These are phyloP conservation scores for Tricharina praecox DNA, from an alignment of 495 filamentous ascomycete species.

Conservation along the genomic window DNA sequence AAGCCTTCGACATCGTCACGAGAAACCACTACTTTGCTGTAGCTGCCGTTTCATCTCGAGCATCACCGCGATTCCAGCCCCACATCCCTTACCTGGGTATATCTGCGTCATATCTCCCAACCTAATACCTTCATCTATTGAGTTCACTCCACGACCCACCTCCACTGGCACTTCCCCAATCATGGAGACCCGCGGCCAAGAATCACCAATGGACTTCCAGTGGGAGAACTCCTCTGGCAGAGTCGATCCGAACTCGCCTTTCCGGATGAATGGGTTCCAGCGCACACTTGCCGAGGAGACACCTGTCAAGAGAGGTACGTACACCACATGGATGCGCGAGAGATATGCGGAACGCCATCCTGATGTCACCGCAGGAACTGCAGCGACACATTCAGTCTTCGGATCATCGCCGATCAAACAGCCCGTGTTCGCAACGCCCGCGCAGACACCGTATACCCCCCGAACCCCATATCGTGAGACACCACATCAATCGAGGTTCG, in stretches of 20 bases:
- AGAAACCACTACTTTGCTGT: no score
- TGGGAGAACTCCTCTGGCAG: constrained; percentile 6
- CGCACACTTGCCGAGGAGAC: background rate
- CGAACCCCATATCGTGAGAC: background rate
- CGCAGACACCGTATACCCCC: background rate
- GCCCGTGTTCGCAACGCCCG: constrained; percentile 7
- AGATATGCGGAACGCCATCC: background rate
- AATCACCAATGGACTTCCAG: constrained; percentile 13
- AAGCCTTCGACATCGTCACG: no score
- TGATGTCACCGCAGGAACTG: background rate
- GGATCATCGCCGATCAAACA: constrained; percentile 5
- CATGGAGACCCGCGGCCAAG: constrained; percentile 6
- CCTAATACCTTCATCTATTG: no score
- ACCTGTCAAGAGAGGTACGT: constrained; percentile 2
- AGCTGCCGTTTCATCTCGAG: no score
- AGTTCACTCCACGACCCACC: no score
- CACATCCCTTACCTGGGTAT: no score
- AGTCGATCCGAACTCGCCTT: constrained; percentile 5
- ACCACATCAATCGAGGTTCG: background rate
- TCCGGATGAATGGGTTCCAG: background rate
- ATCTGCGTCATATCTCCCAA: no score
- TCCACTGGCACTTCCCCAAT: no score
- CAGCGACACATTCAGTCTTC: background rate
- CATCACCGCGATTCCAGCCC: no score
- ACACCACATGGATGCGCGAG: no score